Evolutionary conservation across 176 grass and related monocot species (phyloP), one percentile per base, ranked within the genome.

Genomic region (Ensete glaucum): DNA sequence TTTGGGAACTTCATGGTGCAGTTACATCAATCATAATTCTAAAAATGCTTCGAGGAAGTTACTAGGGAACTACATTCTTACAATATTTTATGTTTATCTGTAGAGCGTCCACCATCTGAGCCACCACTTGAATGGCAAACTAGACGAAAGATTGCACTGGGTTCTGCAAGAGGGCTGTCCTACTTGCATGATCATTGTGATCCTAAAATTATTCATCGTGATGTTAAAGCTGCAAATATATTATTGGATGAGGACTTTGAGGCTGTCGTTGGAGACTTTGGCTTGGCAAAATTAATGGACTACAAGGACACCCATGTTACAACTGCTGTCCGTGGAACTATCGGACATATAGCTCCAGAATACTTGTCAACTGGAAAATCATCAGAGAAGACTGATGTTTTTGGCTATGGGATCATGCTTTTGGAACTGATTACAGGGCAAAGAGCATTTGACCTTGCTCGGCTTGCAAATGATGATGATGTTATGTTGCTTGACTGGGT

Each of bases 401-500:
- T 70, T 70, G 67, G 67, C 15, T 70, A 70, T 21, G 67, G 67
- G 11, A 70, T 70, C 67, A 70, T 70, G 67, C 67, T 70, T 70
- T 70, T 70, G 67, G 67, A 70, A 70, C 25, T 70, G n/a, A 70
- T 70, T 51, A 70, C 67, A 20, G 67, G 67, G 17, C 67, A 70
- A 70, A 70, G 67, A 21, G 67, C 67, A 50, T 70, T 70, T 70
- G 67, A 70, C 29, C 67, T 70, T 21, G 67, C 67, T 48, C 67
- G 67, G 48, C 67, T 70, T 70, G 67, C 67, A 70, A 70, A 70
- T 70, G 67, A 70, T 70, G 67, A 70, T 52, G 67, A 70, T 70
- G 67, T 70, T 70, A 70, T 70, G 67, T 70, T 70, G 67, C 67
- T 70, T 70, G 67, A 70, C 43, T 70, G 67, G 67, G 67, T 70